Evolutionary conservation across 148 eudicot genomes (phyloP).

Genomic region (Rhododendron griersonianum): DNA sequence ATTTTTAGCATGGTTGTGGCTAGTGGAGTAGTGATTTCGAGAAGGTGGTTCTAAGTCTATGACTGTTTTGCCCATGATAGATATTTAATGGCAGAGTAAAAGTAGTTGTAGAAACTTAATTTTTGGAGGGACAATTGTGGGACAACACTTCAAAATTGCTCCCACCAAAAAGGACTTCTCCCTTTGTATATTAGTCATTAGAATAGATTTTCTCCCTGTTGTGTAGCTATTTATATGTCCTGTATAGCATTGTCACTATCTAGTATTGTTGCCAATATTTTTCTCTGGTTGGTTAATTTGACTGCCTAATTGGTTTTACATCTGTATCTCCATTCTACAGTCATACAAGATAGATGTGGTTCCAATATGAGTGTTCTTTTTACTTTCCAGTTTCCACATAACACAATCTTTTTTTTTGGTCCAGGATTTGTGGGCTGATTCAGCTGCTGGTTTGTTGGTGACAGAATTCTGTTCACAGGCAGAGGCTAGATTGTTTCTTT

Average conservation of each 20-base stretch:
- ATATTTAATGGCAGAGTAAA: too few species aligned
- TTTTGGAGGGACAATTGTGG: too few species aligned
- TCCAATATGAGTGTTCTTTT: background rate
- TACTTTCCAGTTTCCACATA: background rate
- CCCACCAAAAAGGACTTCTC: too few species aligned
- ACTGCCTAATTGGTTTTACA: background rate
- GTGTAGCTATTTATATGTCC: background rate
- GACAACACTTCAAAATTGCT: too few species aligned
- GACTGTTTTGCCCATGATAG: too few species aligned
- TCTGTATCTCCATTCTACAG: background rate
- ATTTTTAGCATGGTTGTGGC: too few species aligned
- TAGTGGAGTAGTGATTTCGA: too few species aligned
- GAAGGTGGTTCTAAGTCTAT: too few species aligned
- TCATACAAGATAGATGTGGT: background rate
- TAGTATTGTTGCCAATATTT: background rate
- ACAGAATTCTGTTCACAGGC: background rate
- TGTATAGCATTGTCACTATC: background rate
- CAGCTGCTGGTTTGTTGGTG: background rate
- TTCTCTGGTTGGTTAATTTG: background rate
- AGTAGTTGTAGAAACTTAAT: too few species aligned
- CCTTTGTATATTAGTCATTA: too few species aligned
- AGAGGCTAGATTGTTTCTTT: background rate
- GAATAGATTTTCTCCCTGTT: too few species aligned
- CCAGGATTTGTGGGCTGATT: conserved; percentile 3
- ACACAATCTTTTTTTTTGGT: background rate